Evolutionary conservation across 1,284 basidiomycete species (phyloP), one percentile per base, ranked within the genome.

Genomic region (Gastroboletus turbinatus): DNA sequence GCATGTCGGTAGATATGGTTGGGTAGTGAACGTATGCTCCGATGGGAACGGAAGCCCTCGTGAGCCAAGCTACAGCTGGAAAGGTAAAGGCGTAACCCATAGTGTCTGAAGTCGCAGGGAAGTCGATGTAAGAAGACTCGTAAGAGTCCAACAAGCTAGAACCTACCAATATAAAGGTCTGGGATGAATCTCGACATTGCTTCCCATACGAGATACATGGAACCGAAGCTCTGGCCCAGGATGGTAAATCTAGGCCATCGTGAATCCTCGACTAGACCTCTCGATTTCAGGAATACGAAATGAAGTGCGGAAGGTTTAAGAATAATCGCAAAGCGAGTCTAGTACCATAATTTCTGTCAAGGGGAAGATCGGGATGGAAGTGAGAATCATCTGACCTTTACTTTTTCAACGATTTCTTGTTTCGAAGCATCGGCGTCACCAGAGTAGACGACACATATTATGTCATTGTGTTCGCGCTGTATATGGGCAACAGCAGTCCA

Each of bases 21-120:
- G 96, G 96, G 67, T 98, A 99, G 73, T 99, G 97, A 5, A 96
- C 86, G 68, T 99, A 99, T 23, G 94, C 88, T 3, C 91, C 95
- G 16, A 96, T 81, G 0, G 91, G 87, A 21, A 92, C 77, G 11
- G 78, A 72, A 4, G 78, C 78, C 55, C 63, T 65, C 16, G 66
- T 73, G 21, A 96, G 71, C 38, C 84, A 73, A 5, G 82, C 76
- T 3, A 94, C 87, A 14, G 92, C 74, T 4, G 90, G 92, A 67
- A 92, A 95, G 0, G 93, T 92, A 67, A 98, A 98, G 0, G 94
- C 94, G 67, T 97, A 98, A 25, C 97, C 96, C 95, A 98, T 98
- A 0, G 96, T 95, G 70, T 99, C 96, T 96, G 62, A n/a, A 38
- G 33, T 51, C 10, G 21, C n/a, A 11, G 9, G 17, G 19, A 40